A percentile compares a stretch with the other conserved stretches of the same genome.
These are phyloP conservation scores for Cynanchum wilfordii DNA, from an alignment of 257 asterid species.

Conservation along the genomic window DNA sequence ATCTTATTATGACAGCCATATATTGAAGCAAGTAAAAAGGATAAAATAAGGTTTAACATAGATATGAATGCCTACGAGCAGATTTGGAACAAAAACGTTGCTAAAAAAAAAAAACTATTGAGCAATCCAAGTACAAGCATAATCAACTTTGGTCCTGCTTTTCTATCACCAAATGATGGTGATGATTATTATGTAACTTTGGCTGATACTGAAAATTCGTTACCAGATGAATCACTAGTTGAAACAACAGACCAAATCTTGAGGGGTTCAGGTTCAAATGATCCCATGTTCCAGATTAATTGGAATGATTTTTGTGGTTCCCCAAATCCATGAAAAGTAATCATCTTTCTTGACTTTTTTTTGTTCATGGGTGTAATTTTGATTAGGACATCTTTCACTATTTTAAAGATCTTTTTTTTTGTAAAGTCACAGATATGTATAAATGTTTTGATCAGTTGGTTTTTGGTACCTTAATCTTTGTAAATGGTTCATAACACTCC, in stretches of 20 bases:
- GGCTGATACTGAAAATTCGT: slow-evolving; percentile 19
- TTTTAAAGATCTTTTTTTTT: not conserved
- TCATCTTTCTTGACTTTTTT: not conserved
- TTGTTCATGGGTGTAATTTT: not conserved
- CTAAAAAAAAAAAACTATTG: slow-evolving; percentile 10
- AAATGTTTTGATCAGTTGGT: not conserved
- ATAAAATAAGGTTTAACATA: slow-evolving; percentile 50
- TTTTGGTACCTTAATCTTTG: not conserved
- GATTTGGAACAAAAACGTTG: not conserved
- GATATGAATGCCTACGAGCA: slow-evolving; percentile 40
- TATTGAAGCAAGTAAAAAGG: slow-evolving; percentile 52
- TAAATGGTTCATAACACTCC: not conserved
- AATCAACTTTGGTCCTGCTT: slow-evolving; percentile 32
- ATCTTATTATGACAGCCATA: slow-evolving; percentile 41
- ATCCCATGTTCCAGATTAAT: slow-evolving; percentile 41
- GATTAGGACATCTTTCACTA: not conserved
- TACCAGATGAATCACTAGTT: slow-evolving; percentile 34
- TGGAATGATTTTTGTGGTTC: slow-evolving; percentile 28
- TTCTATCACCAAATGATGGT: not conserved
- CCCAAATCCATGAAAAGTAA: slow-evolving; percentile 3
- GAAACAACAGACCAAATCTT: slow-evolving; percentile 35
- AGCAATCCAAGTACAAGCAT: slow-evolving; percentile 17
- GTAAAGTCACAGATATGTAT: not conserved
- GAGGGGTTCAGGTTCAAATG: slow-evolving; percentile 38
- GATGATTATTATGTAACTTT: slow-evolving; percentile 34